Conservation (phyloP, 345 rosid species). For the Ceriops decandra region DNA sequence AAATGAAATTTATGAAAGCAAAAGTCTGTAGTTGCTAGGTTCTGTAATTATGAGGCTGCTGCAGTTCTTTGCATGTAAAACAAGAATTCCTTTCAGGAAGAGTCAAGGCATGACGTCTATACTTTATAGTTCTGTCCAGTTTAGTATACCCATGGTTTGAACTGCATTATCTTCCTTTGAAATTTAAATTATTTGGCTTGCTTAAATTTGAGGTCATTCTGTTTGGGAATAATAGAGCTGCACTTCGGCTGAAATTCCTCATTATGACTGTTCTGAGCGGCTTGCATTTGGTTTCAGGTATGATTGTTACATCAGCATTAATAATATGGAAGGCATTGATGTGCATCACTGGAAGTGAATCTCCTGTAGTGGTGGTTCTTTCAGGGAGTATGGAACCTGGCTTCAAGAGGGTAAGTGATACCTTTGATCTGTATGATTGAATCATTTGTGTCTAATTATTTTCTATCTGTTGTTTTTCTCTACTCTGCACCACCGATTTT, state of each 20-base stretch:
- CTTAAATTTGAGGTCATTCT: neutral
- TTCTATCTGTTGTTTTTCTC: neutral
- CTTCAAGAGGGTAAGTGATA: slow-evolving; percentile 69
- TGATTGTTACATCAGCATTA: slow-evolving; percentile 94
- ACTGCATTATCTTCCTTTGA: neutral
- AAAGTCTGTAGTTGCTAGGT: no score
- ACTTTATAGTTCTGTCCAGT: no score
- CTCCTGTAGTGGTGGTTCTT: slow-evolving; percentile 97
- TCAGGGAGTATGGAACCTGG: slow-evolving; percentile 99
- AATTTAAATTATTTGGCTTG: neutral
- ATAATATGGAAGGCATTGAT: slow-evolving; percentile 95
- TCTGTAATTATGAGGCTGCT: no score
- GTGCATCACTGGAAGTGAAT: slow-evolving; percentile 97
- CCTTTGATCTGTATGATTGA: neutral
- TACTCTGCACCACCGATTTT: neutral
- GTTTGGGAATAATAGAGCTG: neutral
- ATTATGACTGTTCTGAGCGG: neutral
- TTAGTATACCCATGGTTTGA: neutral
- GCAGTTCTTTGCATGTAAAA: no score
- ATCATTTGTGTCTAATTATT: neutral
- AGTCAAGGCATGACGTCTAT: no score
- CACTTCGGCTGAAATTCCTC: neutral
- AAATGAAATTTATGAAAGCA: no score
- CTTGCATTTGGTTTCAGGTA: slow-evolving; percentile 41
- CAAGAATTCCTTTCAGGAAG: no score